phyloP scores from a whole-genome alignment of 192 early-diverging fungal species.

The Paraglomus brasilianum region DNA sequence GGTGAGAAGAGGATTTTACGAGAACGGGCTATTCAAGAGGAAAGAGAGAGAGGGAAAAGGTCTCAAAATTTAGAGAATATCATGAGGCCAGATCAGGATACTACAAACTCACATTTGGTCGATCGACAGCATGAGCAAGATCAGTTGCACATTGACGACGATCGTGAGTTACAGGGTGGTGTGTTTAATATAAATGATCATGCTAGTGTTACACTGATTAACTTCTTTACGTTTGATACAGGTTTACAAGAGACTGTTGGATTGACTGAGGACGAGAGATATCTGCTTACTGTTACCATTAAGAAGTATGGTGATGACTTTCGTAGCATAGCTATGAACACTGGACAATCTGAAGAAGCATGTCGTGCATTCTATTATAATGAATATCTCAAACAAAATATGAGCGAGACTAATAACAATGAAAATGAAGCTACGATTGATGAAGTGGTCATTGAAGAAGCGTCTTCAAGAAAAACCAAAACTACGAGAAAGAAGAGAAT shows the following conservation, averaged over 20 bases:
- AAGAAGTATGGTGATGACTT: constrained; percentile 27
- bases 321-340: not conserved
- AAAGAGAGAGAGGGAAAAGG: not conserved
- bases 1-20: not conserved
- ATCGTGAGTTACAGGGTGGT: too few relatives aligned
- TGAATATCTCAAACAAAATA: not conserved
- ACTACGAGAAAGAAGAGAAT: not conserved
- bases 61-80: not conserved
- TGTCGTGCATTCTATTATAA: not conserved
- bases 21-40: not conserved
- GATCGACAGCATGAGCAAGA: not conserved
- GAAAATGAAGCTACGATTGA: not conserved
- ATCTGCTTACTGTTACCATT: constrained; percentile 28
- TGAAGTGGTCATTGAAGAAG: not conserved
- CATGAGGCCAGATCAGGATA: not conserved
- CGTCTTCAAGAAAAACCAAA: not conserved
- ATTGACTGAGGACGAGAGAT: not conserved
- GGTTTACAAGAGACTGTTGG: constrained; percentile 22
- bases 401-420: not conserved
- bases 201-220: too few relatives aligned
- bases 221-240: too few relatives aligned
- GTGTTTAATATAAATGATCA: too few relatives aligned
- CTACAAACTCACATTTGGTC: not conserved
- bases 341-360: not conserved
- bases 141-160: not conserved